phyloP scores from a whole-genome alignment of 768 basidiomycete genomes.

The Boletus sp. region DNA sequence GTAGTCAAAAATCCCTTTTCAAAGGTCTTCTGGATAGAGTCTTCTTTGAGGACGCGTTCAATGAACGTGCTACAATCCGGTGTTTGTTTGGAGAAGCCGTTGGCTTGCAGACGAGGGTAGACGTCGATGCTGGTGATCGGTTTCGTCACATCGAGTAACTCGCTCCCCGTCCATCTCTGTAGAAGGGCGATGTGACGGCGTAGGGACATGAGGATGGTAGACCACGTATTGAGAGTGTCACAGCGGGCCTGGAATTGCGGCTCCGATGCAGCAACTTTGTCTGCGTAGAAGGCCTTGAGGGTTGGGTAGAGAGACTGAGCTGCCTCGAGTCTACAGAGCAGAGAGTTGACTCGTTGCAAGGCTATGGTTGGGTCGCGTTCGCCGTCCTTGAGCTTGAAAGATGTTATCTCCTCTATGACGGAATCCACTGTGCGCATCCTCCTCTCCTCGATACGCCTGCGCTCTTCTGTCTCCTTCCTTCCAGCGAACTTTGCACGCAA shows the following conservation, averaged over 20 bases:
- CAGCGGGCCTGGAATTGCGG: slow-evolving; percentile 72
- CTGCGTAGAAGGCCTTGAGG: slow-evolving; percentile 72
- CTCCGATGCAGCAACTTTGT: slow-evolving; percentile 69
- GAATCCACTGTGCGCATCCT: slow-evolving; percentile 76
- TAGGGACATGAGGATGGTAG: slow-evolving; percentile 81
- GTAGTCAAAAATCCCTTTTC: slow-evolving; percentile 86
- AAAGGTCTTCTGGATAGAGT: slow-evolving; percentile 92
- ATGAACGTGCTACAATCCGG: slow-evolving; percentile 83
- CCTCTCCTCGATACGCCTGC: slow-evolving; percentile 75
- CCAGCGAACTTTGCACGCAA: slow-evolving; percentile 84
- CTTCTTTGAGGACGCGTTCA: slow-evolving; percentile 92
- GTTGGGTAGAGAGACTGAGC: slow-evolving; percentile 87
- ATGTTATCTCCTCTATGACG: slow-evolving; percentile 78
- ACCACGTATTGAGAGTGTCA: slow-evolving; percentile 91
- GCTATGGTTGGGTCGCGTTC: slow-evolving; percentile 40
- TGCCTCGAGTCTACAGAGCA: slow-evolving; percentile 74
- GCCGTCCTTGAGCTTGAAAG: slow-evolving; percentile 59
- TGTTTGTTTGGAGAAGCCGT: slow-evolving; percentile 40
- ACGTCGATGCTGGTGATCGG: slow-evolving; percentile 66
- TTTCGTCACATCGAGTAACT: slow-evolving; percentile 83
- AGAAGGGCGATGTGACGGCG: slow-evolving; percentile 76
- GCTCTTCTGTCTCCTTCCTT: slow-evolving; percentile 78
- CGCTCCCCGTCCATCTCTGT: slow-evolving; percentile 91
- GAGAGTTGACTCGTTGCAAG: slow-evolving; percentile 56
- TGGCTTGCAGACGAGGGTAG: slow-evolving; percentile 28